phyloP scores from a whole-genome alignment of 2,329 filamentous ascomycete genomes.

The Lasiodiplodia theobromae region DNA sequence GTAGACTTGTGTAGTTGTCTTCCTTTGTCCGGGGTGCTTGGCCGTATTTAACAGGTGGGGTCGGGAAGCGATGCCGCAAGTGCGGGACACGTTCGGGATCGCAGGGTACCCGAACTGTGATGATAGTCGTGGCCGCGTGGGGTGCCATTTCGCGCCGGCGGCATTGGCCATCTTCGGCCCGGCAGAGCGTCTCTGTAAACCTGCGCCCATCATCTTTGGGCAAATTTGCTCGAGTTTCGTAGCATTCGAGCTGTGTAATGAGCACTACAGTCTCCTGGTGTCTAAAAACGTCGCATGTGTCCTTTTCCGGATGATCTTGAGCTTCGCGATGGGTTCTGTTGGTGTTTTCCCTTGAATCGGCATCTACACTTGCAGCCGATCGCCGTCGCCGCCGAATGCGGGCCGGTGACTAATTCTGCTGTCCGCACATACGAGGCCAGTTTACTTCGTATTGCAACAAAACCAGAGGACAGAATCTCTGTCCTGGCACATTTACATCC shows the following conservation, averaged over 20 bases:
- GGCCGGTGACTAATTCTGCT: slow-evolving; percentile 3
- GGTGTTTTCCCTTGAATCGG: neutral
- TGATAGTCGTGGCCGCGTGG: neutral
- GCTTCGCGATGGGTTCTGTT: neutral
- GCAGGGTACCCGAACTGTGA: too few relatives aligned
- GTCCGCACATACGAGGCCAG: neutral
- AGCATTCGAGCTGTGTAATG: neutral
- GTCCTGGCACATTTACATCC: too few relatives aligned
- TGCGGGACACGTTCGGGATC: neutral
- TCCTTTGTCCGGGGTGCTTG: neutral
- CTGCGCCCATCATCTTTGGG: neutral
- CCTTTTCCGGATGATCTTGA: neutral
- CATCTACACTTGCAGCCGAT: slow-evolving; percentile 5
- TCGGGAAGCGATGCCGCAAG: neutral
- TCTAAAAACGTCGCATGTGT: too few relatives aligned
- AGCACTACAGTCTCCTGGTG: too few relatives aligned
- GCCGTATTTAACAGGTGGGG: slow-evolving; percentile 4
- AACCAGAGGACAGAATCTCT: too few relatives aligned
- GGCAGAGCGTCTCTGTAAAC: neutral
- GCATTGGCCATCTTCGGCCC: neutral
- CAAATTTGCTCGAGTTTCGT: neutral
- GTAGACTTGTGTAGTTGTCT: neutral
- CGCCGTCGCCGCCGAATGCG: slow-evolving; percentile 5
- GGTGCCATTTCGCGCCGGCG: neutral
- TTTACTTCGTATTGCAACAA: too few relatives aligned